Conservation (phyloP, 2,329 filamentous ascomycete species). For the Aspergillus neoniger region DNA sequence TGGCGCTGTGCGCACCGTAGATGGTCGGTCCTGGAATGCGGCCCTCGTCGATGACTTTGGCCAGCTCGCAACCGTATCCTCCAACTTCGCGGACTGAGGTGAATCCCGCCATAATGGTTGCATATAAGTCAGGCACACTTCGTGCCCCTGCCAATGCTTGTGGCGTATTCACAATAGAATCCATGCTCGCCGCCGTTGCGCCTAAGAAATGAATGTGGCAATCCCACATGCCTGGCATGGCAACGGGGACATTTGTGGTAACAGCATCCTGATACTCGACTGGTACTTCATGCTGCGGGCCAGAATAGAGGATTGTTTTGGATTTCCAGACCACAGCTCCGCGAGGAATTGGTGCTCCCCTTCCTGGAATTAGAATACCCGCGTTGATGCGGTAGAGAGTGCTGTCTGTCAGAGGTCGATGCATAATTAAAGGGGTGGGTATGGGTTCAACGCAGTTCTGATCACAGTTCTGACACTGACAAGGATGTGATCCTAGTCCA, state of each 20-base stretch:
- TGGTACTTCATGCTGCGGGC: slow-evolving; percentile 33
- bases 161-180: slow-evolving; percentile 19
- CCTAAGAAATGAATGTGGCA: slow-evolving; percentile 54
- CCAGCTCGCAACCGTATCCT: slow-evolving; percentile 50
- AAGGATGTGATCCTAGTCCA: neutral
- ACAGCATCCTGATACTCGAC: slow-evolving; percentile 32
- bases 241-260: slow-evolving; percentile 42
- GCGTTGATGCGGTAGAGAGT: slow-evolving; percentile 22
- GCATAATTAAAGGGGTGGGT: neutral
- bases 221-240: slow-evolving; percentile 59
- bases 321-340: slow-evolving; percentile 44
- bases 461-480: neutral
- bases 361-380: slow-evolving; percentile 52
- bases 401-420: slow-evolving; percentile 3
- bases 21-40: slow-evolving; percentile 52
- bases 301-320: slow-evolving; percentile 46
- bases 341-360: slow-evolving; percentile 45
- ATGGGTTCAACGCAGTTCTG: neutral
- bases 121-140: slow-evolving; percentile 43
- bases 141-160: slow-evolving; percentile 45
- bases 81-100: slow-evolving; percentile 55
- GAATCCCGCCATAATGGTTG: slow-evolving; percentile 52
- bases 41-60: slow-evolving; percentile 47
- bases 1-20: slow-evolving; percentile 48
- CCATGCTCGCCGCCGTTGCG: slow-evolving; percentile 21